Percentiles rank a stretch among this genome's conserved stretches.
Conservation (phyloP, 179 eudicot genomes). For the Actinidia chinensis region DNA sequence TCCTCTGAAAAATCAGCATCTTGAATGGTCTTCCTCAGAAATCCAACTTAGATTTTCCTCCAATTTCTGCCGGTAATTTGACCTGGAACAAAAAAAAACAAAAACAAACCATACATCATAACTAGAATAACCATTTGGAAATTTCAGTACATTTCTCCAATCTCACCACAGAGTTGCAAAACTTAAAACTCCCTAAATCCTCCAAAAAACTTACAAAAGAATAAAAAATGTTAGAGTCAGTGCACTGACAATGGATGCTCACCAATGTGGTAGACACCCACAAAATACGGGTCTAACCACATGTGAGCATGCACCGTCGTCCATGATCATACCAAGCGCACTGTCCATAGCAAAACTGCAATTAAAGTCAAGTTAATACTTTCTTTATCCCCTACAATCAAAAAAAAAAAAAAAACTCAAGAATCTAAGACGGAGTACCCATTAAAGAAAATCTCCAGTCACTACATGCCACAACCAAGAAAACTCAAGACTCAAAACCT, state of each 20-base stretch:
- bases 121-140: neutral
- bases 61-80: constrained; percentile 27
- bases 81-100: constrained; percentile 26
- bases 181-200: neutral
- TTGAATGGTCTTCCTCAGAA: constrained; percentile 42
- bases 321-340: too few species aligned
- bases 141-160: neutral
- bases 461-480: neutral
- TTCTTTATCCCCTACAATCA: constrained; percentile 17
- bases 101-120: neutral
- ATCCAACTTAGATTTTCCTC: constrained; percentile 35
- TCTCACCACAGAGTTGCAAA: neutral
- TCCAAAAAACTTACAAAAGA: neutral
- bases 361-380: neutral
- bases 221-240: neutral
- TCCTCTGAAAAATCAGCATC: constrained; percentile 49
- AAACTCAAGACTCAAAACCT: neutral
- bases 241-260: too few species aligned
- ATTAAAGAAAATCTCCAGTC: neutral
- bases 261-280: too few species aligned
- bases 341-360: too few species aligned
- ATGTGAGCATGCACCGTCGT: too few species aligned
- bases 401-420: neutral
- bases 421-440: neutral
- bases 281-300: too few species aligned